A percentile compares a stretch with the other conserved stretches of the same genome.
Evolutionary conservation across 352 stramenopile species (phyloP).

Genomic region (Pilasporangium apinafurcum): DNA sequence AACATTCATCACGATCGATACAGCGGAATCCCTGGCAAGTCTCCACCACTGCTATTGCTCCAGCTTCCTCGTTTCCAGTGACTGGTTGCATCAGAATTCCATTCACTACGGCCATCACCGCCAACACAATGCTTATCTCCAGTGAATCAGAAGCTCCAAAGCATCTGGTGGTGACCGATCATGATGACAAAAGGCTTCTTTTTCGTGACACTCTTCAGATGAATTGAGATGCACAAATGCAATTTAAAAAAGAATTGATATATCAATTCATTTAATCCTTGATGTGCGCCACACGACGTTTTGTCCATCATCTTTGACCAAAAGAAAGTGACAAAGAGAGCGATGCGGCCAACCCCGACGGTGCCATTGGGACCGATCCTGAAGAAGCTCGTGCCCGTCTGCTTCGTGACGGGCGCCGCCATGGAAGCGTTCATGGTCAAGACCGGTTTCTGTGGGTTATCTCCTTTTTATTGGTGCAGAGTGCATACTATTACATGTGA

Average conservation of each 20-base stretch:
- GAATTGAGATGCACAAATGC: too few species aligned
- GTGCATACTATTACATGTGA: too few species aligned
- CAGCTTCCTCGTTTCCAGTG: too few species aligned
- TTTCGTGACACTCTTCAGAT: too few species aligned
- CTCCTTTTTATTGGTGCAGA: not conserved
- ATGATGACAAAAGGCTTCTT: too few species aligned
- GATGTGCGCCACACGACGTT: conserved; percentile 8
- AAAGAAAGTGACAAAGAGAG: conserved; percentile 4
- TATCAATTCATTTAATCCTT: conserved; percentile 6
- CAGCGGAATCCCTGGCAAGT: conserved; percentile 41
- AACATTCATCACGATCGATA: conserved; percentile 57
- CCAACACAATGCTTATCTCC: too few species aligned
- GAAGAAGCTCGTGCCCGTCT: conserved; percentile 78
- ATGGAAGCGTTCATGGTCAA: conserved; percentile 91
- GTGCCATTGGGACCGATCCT: conserved; percentile 69
- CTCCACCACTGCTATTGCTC: conserved; percentile 5
- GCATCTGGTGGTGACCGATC: too few species aligned
- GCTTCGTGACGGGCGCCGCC: conserved; percentile 73
- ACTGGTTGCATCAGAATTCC: too few species aligned
- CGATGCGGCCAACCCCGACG: conserved; percentile 15
- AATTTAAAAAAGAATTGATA: too few species aligned
- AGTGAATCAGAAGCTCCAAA: too few species aligned
- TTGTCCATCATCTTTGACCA: not conserved
- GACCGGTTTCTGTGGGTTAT: conserved; percentile 74
- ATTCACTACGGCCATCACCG: too few species aligned